Conservation (phyloP, 306 rosid species). For the Ormosia semicastrata region DNA sequence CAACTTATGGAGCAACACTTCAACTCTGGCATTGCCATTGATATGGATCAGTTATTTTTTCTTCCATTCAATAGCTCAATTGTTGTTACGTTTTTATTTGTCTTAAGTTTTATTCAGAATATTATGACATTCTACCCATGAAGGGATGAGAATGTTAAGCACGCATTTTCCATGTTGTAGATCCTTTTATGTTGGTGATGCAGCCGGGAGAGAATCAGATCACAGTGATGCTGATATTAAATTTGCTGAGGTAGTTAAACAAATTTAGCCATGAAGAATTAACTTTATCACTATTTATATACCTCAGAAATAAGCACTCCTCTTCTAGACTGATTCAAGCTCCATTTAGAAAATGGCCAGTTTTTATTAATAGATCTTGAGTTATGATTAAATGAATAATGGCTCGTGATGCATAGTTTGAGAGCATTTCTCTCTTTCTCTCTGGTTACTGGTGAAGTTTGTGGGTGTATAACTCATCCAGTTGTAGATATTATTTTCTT, state of each 20-base stretch:
- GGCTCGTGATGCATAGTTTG: neutral
- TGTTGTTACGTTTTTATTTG: slow-evolving; percentile 5
- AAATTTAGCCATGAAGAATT: neutral
- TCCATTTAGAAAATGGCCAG: neutral
- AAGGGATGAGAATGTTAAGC: slow-evolving; percentile 12
- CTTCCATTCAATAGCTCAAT: slow-evolving; percentile 18
- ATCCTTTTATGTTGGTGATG: slow-evolving; percentile 95
- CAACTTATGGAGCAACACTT: slow-evolving; percentile 75
- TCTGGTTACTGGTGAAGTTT: neutral
- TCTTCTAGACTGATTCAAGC: neutral
- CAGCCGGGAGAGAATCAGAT: slow-evolving; percentile 84
- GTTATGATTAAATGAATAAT: neutral
- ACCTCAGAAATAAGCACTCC: neutral
- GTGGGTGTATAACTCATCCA: neutral
- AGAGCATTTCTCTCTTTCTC: neutral
- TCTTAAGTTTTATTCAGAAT: slow-evolving; percentile 1
- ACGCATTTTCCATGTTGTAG: slow-evolving; percentile 41
- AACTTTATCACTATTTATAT: neutral
- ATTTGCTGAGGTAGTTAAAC: slow-evolving; percentile 75
- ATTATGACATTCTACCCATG: neutral
- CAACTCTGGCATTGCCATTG: slow-evolving; percentile 76
- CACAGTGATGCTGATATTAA: slow-evolving; percentile 89
- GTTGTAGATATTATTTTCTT: neutral
- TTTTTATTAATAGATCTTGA: neutral
- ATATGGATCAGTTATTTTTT: slow-evolving; percentile 70